phyloP scores from a whole-genome alignment of 225 moss, liverwort and hornwort species.

The Asterella californica region DNA sequence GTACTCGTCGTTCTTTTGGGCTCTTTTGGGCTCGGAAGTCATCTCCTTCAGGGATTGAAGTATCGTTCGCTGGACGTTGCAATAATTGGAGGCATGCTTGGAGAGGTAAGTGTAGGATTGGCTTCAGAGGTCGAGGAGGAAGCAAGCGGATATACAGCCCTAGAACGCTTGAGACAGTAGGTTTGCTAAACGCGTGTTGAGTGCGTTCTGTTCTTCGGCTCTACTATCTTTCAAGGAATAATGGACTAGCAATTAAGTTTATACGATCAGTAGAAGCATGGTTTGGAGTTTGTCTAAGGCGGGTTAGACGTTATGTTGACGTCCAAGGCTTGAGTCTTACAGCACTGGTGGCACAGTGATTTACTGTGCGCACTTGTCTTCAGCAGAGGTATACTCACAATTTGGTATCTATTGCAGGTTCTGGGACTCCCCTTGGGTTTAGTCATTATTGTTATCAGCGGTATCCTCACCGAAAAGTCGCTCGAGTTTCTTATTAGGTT shows the following conservation, averaged over 20 bases:
- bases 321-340: too few species aligned
- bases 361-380: not conserved
- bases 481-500: slow-evolving; percentile 69
- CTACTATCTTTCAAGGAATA: not conserved
- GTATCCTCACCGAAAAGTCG: slow-evolving; percentile 66
- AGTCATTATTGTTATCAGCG: slow-evolving; percentile 54
- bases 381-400: not conserved
- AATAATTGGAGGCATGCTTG: not conserved
- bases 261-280: not conserved
- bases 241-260: too few species aligned
- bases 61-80: not conserved
- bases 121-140: not conserved
- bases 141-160: not conserved
- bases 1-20: not conserved
- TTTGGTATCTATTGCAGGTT: slow-evolving; percentile 36
- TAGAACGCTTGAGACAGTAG: not conserved
- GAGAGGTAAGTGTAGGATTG: not conserved
- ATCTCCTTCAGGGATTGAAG: not conserved
- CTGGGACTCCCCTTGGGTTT: slow-evolving; percentile 78
- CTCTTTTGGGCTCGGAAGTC: not conserved
- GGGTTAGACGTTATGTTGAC: too few species aligned
- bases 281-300: not conserved
- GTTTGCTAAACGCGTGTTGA: not conserved
- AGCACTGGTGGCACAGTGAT: not conserved
- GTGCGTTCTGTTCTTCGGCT: not conserved